Base-by-base conservation (phyloP, 2,329 filamentous ascomycete genomes). In the Fusarium anthophilum region DNA sequence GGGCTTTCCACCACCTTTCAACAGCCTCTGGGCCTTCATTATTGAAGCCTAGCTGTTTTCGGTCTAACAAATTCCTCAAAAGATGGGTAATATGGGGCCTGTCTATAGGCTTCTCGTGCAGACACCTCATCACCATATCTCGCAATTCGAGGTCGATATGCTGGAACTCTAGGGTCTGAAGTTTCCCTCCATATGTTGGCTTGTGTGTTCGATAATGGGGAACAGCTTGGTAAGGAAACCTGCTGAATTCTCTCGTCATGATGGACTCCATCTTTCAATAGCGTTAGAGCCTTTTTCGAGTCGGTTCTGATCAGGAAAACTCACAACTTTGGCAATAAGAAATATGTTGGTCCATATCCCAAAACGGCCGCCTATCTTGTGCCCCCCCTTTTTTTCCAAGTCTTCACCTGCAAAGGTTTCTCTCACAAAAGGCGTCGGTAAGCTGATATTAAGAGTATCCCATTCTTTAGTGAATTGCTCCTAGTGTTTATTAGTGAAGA, bases 291-390 rank as follows among this genome's bases (percentile, higher is more conserved):
- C 20, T 28, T 35, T 22, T 14, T n/a, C 18, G 17, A 26, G 22
- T 17, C 24, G 24, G 30, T 37, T 20, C 24, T 53, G n/a, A 6
- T 35, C 17, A 26, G 20, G 14, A 20, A n/a, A 22, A 74, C 77
- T 74, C 35, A 79, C 79, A 45, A 78, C 69, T 66, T 72, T 77
- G 10, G 64, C 79, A 26, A 79, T 74, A 37, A 78, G 63, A 51
- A 80, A 81, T 35, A 80, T 59, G 45, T 79, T 79, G 5, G 79
- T 79, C 79, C 79, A 81, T 13, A 60, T 65, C 4, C 79, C 79
- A 60, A 71, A 81, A 37, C 79, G 78, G 1, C 79, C 79, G 4
- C 78, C 79, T 45, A 79, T 66, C 11, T 30, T 17, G 28, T 53
- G 38, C 45, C 28, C 70, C 69, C 3, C 24, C 14, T 8, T 0